Evolutionary conservation across 306 rosid genomes (phyloP).

Genomic region (Trichosanthes cucumerina): DNA sequence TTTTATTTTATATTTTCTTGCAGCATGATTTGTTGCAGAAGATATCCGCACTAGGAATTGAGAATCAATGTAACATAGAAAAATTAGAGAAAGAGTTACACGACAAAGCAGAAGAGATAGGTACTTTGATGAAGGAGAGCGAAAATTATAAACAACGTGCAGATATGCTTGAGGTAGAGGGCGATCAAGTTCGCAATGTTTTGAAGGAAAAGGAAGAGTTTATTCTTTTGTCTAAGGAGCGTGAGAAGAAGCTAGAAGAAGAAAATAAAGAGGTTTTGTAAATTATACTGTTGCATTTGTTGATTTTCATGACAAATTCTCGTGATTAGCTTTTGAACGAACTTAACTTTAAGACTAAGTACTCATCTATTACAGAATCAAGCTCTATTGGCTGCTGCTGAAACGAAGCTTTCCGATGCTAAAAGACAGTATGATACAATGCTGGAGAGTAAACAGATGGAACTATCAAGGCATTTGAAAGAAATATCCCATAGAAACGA

Average conservation of each 20-base stretch:
- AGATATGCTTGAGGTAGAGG: slow-evolving; percentile 48
- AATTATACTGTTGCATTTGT: slow-evolving; percentile 10
- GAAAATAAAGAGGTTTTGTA: slow-evolving; percentile 54
- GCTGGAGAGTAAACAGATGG: slow-evolving; percentile 70
- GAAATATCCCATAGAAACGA: slow-evolving; percentile 88
- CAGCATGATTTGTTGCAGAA: slow-evolving; percentile 68
- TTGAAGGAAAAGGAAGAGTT: slow-evolving; percentile 60
- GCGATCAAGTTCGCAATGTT: slow-evolving; percentile 27
- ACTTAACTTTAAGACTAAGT: slow-evolving; percentile 8
- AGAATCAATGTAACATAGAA: slow-evolving; percentile 43
- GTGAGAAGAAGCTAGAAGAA: slow-evolving; percentile 63
- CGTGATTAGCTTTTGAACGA: slow-evolving; percentile 3
- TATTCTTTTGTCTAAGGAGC: slow-evolving; percentile 43
- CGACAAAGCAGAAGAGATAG: slow-evolving; percentile 54
- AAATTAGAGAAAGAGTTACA: slow-evolving; percentile 50
- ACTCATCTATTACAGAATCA: slow-evolving; percentile 43
- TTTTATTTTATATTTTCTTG: slow-evolving; percentile 19
- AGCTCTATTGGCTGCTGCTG: slow-evolving; percentile 40
- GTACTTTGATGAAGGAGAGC: slow-evolving; percentile 38
- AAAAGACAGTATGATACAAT: slow-evolving; percentile 64
- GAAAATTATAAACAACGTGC: slow-evolving; percentile 41
- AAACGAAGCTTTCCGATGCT: slow-evolving; percentile 62
- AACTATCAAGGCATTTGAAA: slow-evolving; percentile 81
- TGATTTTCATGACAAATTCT: neutral
- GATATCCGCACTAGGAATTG: slow-evolving; percentile 54